Evolutionary conservation across 1,139 yeast species (phyloP), one percentile per base, ranked within the genome.

Genomic region (Geotrichum fermentans): DNA sequence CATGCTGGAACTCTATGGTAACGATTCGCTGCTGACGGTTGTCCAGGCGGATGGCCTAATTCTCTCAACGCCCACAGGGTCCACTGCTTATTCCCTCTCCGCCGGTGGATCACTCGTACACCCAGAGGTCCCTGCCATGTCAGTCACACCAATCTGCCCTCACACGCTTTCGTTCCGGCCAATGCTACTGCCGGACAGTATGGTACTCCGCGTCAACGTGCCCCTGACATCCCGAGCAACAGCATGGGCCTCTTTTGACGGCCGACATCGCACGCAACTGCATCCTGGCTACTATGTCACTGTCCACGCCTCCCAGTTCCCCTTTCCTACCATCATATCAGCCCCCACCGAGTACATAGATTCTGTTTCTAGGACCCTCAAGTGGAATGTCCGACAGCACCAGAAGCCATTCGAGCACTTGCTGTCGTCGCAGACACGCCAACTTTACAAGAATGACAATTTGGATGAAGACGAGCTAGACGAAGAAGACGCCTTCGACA

Each of bases 181-280:
- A 0, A 84, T 88, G 51, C 72, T 88, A 51, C 70, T 88, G 29
- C 96, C 96, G 0, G 96, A 87, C 61, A 83, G 92, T 6, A 86
- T 87, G 89, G 74, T 77, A 35, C 68, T 88, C 54, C 83, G 79
- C 58, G 84, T 88, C 2, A 82, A 80, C 59, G 88, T 86, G 0
- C 94, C 96, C 0, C 69, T 77, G 40, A 79, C 87, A 50, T 68
- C 96, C 47, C 70, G 78, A 1, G 74, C 84, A 26, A 82, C 92
- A 0, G 95, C 96, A 0, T 87, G 95, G 95, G 90, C 92, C 0
- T 81, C 95, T 2, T 87, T 88, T 62, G 96, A 88, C 65, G 96
- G 96, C 7, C 80, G 89, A 54, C 80, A 79, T 14, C 70, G 95
- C 32, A 80, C 83, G 1, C 92, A 86, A 61, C 65, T 87, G 45